Evolutionary conservation across 495 filamentous ascomycete genomes (phyloP).

Genomic region (Neurospora cerealis): DNA sequence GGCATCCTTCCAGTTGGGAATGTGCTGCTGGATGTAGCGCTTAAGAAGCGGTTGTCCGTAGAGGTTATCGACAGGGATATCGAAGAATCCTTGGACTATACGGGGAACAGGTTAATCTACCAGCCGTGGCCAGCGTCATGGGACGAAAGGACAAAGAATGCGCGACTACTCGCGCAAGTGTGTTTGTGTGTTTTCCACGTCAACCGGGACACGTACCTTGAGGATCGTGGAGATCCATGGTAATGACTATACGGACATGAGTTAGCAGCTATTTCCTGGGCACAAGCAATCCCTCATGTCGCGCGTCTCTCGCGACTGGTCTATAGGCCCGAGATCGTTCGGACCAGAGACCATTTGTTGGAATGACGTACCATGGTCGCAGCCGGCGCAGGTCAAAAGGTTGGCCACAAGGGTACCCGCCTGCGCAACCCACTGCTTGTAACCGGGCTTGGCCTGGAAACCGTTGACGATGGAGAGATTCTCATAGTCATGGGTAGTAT

Average conservation of each 20-base stretch:
- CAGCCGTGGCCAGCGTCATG: constrained; percentile 52
- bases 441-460: constrained; percentile 76
- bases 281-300: not conserved
- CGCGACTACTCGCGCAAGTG: constrained; percentile 57
- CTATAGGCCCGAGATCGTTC: not conserved
- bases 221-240: constrained; percentile 94
- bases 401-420: constrained; percentile 91
- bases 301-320: not conserved
- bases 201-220: constrained; percentile 50
- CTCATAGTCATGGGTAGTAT: constrained; percentile 49
- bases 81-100: constrained; percentile 77
- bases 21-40: constrained; percentile 80
- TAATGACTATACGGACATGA: constrained; percentile 50
- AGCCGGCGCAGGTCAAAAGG: constrained; percentile 85
- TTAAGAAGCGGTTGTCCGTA: constrained; percentile 83
- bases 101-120: constrained; percentile 44
- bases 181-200: constrained; percentile 65
- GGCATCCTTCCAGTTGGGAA: constrained; percentile 75
- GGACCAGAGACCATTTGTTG: not conserved
- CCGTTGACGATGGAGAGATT: constrained; percentile 39
- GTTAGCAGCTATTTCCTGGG: constrained; percentile 13
- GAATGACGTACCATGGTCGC: constrained; percentile 60
- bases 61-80: constrained; percentile 94
- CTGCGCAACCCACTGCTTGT: constrained; percentile 97
- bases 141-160: not conserved